Evolutionary conservation across 352 stramenopile species (phyloP).

Genomic region (Pythium pectinolyticum): DNA sequence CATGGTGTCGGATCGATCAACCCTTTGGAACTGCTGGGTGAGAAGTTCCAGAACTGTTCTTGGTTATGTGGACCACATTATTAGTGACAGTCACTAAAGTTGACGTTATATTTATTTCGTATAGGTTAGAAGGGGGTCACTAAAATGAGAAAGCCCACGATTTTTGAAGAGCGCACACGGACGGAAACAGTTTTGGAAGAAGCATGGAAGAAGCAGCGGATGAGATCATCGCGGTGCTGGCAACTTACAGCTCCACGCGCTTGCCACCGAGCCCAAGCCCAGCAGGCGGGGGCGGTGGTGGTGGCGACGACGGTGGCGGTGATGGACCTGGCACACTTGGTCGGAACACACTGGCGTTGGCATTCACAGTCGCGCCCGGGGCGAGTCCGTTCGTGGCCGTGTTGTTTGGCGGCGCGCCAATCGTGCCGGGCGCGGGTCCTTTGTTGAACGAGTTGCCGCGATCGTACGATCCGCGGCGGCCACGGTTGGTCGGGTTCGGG

Average conservation of each 20-base stretch:
- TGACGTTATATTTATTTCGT: constrained; percentile 32
- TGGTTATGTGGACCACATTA: neutral
- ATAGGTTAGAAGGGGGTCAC: constrained; percentile 22
- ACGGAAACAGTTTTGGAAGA: neutral
- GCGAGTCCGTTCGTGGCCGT: constrained; percentile 1
- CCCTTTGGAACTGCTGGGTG: neutral
- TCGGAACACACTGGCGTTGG: constrained; percentile 5
- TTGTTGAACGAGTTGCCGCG: constrained; percentile 37
- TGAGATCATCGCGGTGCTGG: neutral
- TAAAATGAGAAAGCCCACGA: neutral
- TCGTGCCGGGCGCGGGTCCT: constrained; percentile 15
- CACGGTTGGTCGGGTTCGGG: constrained; percentile 28
- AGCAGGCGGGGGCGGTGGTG: neutral
- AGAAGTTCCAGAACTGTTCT: too few relatives aligned
- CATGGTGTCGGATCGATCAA: constrained; percentile 9
- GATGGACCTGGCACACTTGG: too few relatives aligned
- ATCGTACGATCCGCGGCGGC: constrained; percentile 31
- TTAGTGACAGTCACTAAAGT: neutral
- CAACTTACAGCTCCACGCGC: constrained; percentile 63
- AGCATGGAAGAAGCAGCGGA: constrained; percentile 1
- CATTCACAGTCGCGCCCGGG: neutral
- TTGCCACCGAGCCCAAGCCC: constrained; percentile 43
- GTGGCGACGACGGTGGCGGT: constrained; percentile 13
- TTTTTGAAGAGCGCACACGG: neutral
- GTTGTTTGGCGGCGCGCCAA: too few relatives aligned